Conservation (phyloP, 441 rosid genomes). For the Jatropha podagrica region DNA sequence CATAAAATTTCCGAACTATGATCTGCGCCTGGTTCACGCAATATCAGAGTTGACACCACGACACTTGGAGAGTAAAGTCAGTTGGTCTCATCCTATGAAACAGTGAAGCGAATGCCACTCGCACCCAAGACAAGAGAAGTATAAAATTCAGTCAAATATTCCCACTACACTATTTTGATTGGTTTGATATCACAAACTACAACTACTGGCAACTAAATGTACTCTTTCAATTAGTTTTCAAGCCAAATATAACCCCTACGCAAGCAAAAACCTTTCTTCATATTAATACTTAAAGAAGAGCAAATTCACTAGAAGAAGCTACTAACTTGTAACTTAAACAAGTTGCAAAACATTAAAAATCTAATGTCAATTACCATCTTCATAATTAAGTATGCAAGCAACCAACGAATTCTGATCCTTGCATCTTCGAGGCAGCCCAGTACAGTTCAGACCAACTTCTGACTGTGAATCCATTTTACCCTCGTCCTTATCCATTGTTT, state of each 20-base stretch:
- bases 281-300: background rate
- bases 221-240: background rate
- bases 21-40: background rate
- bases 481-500: constrained; percentile 8
- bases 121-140: background rate
- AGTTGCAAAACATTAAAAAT: background rate
- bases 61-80: background rate
- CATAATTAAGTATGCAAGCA: constrained; percentile 57
- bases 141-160: background rate
- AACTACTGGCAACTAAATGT: background rate
- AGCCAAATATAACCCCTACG: background rate
- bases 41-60: background rate
- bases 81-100: background rate
- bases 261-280: background rate
- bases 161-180: background rate
- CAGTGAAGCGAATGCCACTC: background rate
- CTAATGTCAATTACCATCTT: constrained; percentile 40
- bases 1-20: background rate
- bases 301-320: background rate
- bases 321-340: background rate
- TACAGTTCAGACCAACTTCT: constrained; percentile 43
- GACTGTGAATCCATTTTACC: constrained; percentile 27
- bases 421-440: constrained; percentile 40
- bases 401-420: constrained; percentile 31
- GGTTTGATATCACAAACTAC: background rate